Conservation (phyloP, 73 alveolate genomes). For the Uronychia setigera region DNA sequence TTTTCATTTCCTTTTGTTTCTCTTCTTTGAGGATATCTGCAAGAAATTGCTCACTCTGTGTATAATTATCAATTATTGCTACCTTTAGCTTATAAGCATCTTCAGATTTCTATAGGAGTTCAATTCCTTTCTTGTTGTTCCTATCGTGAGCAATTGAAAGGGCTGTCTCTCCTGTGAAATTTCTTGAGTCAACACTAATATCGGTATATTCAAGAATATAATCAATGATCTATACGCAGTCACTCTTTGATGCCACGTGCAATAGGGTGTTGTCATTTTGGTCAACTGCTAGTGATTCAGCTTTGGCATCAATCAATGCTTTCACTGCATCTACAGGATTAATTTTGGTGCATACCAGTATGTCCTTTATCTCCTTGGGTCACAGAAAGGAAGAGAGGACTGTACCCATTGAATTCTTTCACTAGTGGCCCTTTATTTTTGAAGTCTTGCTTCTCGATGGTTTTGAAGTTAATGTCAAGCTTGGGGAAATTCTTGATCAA, state of each 20-base stretch:
- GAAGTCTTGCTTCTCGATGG: conserved; percentile 24
- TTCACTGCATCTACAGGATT: conserved; percentile 4
- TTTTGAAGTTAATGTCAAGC: conserved; percentile 4
- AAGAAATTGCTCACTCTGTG: no score
- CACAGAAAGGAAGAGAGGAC: conserved; percentile 29
- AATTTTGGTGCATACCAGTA: not conserved
- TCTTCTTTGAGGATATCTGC: no score
- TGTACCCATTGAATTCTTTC: conserved; percentile 27
- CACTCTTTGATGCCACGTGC: conserved; percentile 16
- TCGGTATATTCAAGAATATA: conserved; percentile 2
- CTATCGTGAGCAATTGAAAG: conserved; percentile 17
- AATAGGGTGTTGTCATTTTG: conserved; percentile 10
- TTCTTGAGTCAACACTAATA: conserved; percentile 1
- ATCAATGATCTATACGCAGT: conserved; percentile 3
- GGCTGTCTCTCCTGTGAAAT: conserved; percentile 34
- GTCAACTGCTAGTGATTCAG: conserved; percentile 6
- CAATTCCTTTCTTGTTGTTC: not conserved
- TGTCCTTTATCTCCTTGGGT: conserved; percentile 23
- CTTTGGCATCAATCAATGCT: conserved; percentile 10
- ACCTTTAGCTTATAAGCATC: no score
- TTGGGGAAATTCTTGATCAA: not conserved
- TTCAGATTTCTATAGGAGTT: no score
- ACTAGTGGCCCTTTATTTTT: conserved; percentile 16
- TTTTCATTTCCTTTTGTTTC: no score
- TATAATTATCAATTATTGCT: no score